phyloP scores from a whole-genome alignment of 306 rosid species.

The Sicyos baderoa region DNA sequence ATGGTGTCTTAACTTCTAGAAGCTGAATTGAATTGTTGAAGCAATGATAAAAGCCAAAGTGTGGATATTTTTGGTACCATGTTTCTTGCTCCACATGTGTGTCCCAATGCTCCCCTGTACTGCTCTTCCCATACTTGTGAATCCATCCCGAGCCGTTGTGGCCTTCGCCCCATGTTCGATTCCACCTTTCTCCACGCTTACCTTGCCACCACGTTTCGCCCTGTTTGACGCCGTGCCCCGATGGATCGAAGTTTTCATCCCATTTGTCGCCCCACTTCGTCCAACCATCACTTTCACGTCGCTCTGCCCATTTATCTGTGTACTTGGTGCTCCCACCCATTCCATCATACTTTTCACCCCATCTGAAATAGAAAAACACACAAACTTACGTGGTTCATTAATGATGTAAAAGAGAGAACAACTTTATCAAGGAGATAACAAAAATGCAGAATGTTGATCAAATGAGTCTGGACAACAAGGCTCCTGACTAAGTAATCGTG shows the following conservation, averaged over 20 bases:
- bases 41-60: constrained; percentile 77
- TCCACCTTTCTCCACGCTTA: constrained; percentile 72
- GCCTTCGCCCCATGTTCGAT: constrained; percentile 89
- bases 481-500: too few species aligned
- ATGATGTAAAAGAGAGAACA: too few species aligned
- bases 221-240: constrained; percentile 64
- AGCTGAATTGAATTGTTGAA: constrained; percentile 80
- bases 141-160: constrained; percentile 90
- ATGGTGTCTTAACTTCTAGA: constrained; percentile 63
- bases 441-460: too few species aligned
- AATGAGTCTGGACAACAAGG: too few species aligned
- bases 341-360: constrained; percentile 93
- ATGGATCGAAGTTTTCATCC: constrained; percentile 81
- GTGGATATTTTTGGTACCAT: constrained; percentile 89
- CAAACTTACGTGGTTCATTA: too few species aligned
- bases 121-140: constrained; percentile 93
- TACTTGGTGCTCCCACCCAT: constrained; percentile 79
- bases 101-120: constrained; percentile 98
- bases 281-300: constrained; percentile 66
- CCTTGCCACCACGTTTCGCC: constrained; percentile 99
- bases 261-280: constrained; percentile 99
- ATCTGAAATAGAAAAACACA: constrained; percentile 37
- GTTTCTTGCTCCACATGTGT: constrained; percentile 72
- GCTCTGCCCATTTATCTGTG: constrained; percentile 97
- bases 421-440: too few species aligned